These are phyloP conservation scores for Fusarium multiceps DNA, from an alignment of 2,329 filamentous ascomycete genomes.

Conservation along the genomic window DNA sequence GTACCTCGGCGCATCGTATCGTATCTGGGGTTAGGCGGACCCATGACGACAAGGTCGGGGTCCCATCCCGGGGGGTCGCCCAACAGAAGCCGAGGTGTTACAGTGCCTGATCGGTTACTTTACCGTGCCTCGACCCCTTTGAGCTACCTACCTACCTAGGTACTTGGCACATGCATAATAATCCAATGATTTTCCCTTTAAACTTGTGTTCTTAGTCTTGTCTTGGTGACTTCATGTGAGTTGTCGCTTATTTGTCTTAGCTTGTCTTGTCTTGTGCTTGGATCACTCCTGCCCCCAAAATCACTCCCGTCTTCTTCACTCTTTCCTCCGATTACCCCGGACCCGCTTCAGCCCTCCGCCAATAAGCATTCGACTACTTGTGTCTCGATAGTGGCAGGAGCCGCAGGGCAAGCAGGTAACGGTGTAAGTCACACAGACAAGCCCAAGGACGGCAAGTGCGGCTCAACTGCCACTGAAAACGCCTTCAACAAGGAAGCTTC, in stretches of 20 bases:
- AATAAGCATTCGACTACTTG: conserved; percentile 3
- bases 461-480: conserved; percentile 11
- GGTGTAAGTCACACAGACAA: conserved; percentile 1
- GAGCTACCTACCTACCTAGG: background rate
- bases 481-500: background rate
- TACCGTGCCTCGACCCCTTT: background rate
- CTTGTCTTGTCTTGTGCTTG: background rate
- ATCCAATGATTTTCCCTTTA: background rate
- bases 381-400: background rate
- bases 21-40: conserved; percentile 37
- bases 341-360: background rate
- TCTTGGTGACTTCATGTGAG: conserved; percentile 7
- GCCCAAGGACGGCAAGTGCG: conserved; percentile 3
- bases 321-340: background rate
- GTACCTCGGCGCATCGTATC: conserved; percentile 17
- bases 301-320: background rate
- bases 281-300: background rate
- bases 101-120: conserved; percentile 11
- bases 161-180: background rate
- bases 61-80: conserved; percentile 13
- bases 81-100: conserved; percentile 42
- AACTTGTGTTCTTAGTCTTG: background rate
- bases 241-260: background rate
- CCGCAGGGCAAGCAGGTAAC: background rate
- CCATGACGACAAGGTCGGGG: conserved; percentile 37